These are phyloP conservation scores for Erodium trifolium DNA, from an alignment of 441 rosid genomes.

Conservation along the genomic window DNA sequence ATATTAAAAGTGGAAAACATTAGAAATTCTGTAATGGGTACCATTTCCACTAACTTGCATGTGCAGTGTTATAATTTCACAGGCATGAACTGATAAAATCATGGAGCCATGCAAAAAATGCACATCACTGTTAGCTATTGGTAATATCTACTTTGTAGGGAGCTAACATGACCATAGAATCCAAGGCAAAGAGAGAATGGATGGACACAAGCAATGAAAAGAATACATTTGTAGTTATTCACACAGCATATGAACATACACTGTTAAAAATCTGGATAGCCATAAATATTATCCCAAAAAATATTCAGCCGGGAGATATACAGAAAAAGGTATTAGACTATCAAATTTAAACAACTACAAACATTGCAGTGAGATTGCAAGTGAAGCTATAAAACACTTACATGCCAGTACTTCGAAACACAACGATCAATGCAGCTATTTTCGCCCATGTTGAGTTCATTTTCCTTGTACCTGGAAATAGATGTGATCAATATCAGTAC, in stretches of 20 bases:
- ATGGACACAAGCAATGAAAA: not conserved
- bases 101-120: not conserved
- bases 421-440: conserved; percentile 98
- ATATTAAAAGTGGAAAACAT: not conserved
- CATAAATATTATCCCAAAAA: not conserved
- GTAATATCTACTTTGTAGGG: not conserved
- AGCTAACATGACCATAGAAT: not conserved
- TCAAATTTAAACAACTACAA: not conserved
- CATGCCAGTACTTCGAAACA: conserved; percentile 95
- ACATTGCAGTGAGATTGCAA: not conserved
- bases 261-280: not conserved
- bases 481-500: conserved; percentile 11
- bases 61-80: not conserved
- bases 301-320: not conserved
- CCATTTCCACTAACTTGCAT: not conserved
- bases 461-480: conserved; percentile 66
- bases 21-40: conserved; percentile 8
- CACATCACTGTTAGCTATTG: not conserved
- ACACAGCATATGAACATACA: not conserved
- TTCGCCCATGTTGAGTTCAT: conserved; percentile 96
- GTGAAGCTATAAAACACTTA: conserved; percentile 17
- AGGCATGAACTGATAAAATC: not conserved
- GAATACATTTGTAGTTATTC: not conserved
- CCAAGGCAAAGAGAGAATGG: not conserved
- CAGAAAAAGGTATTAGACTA: not conserved